phyloP scores from a whole-genome alignment of 75 land plant genomes.

The Larix kaempferi region DNA sequence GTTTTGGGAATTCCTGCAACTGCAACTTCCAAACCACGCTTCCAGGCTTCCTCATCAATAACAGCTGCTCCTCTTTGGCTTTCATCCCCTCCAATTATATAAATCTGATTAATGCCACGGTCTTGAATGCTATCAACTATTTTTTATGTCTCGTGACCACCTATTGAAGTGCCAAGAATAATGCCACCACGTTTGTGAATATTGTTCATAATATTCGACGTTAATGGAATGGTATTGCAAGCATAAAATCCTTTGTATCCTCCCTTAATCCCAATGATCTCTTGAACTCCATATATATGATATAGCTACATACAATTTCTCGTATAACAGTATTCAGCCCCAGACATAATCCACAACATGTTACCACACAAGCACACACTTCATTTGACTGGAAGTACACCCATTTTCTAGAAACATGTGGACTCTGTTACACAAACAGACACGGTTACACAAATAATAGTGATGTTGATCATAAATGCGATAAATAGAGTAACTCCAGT shows the following conservation, averaged over 20 bases:
- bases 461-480: no score
- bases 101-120: constrained; percentile 94
- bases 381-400: constrained; percentile 88
- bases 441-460: no score
- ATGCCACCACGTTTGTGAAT: constrained; percentile 98
- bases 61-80: no score
- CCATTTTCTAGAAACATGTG: no score
- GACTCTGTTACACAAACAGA: no score
- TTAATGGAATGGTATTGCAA: constrained; percentile 67
- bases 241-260: constrained; percentile 93
- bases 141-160: constrained; percentile 81
- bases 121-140: constrained; percentile 93
- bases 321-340: constrained; percentile 95
- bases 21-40: no score
- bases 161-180: constrained; percentile 82
- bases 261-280: constrained; percentile 75
- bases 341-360: constrained; percentile 97
- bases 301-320: constrained; percentile 89
- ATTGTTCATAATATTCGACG: constrained; percentile 76
- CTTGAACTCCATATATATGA: constrained; percentile 87
- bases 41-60: no score
- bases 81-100: constrained; percentile 96
- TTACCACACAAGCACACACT: constrained; percentile 91
- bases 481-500: no score
- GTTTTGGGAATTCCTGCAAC: no score